Evolutionary conservation across 2,329 filamentous ascomycete species (phyloP).

Genomic region (Arthrobotrys megalospora): DNA sequence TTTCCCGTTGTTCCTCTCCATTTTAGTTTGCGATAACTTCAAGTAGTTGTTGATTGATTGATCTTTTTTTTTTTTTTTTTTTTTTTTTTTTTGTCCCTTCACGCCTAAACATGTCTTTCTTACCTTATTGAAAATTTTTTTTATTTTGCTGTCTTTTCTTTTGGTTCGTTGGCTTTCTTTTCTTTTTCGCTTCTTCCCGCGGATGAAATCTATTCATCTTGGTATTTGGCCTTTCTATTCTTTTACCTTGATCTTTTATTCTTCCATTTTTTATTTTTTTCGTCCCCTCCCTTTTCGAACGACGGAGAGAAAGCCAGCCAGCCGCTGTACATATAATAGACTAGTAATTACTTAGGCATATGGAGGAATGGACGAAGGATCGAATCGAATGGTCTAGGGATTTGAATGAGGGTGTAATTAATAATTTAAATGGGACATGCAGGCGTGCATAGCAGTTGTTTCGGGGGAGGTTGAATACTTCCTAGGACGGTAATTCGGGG

Average conservation of each 20-base stretch:
- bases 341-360: background rate
- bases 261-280: slow-evolving; percentile 2
- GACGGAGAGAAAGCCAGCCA: too few species aligned
- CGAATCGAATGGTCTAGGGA: background rate
- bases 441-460: slow-evolving; percentile 14
- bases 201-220: background rate
- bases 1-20: background rate
- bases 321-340: too few species aligned
- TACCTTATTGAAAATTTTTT: background rate
- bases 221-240: background rate
- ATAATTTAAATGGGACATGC: slow-evolving; percentile 18
- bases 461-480: slow-evolving; percentile 46
- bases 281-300: too few species aligned
- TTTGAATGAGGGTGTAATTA: background rate
- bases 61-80: background rate
- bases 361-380: background rate
- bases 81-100: slow-evolving; percentile 2
- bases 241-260: background rate
- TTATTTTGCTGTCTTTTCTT: slow-evolving; percentile 7
- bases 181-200: slow-evolving; percentile 20
- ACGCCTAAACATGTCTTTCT: background rate
- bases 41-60: too few species aligned
- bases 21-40: background rate
- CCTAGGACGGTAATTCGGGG: slow-evolving; percentile 47
- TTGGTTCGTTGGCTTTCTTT: background rate